A percentile compares a stretch with the other conserved stretches of the same genome.
These are phyloP conservation scores for Aristolochia fimbriata DNA, from an alignment of 164 flowering plant species.

Conservation along the genomic window DNA sequence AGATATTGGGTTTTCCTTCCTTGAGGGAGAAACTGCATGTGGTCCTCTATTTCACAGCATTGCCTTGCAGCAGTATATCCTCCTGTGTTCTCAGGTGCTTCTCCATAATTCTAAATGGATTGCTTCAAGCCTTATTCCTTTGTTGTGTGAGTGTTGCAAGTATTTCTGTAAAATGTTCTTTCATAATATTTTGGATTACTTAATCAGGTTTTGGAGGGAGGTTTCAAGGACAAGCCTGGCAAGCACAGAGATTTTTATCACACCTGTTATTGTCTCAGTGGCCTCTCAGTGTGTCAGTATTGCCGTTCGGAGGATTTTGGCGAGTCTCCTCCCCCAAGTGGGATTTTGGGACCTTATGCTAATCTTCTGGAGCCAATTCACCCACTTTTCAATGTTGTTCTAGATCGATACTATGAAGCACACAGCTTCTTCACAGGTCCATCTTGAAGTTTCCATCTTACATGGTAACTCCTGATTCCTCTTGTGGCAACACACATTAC, in stretches of 20 bases:
- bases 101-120: background rate
- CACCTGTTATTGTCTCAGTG: constrained; percentile 89
- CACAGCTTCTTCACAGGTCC: constrained; percentile 15
- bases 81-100: constrained; percentile 79
- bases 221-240: constrained; percentile 87
- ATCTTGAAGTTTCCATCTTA: background rate
- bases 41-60: constrained; percentile 58
- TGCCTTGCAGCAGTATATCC: constrained; percentile 71
- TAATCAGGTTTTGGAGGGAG: constrained; percentile 50
- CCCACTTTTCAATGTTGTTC: constrained; percentile 60
- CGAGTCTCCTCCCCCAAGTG: constrained; percentile 44
- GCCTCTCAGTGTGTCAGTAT: constrained; percentile 70
- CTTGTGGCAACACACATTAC: too few species aligned
- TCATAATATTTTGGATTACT: background rate
- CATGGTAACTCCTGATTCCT: background rate
- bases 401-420: constrained; percentile 33
- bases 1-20: constrained; percentile 33
- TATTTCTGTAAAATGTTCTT: background rate
- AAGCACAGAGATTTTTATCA: constrained; percentile 69
- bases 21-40: constrained; percentile 16
- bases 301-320: constrained; percentile 33
- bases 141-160: background rate
- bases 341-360: constrained; percentile 56
- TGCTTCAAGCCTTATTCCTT: background rate
- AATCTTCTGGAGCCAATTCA: constrained; percentile 74